A percentile compares a stretch with the other conserved stretches of the same genome.
phyloP scores from a whole-genome alignment of 2,329 filamentous ascomycete species.

The Trichoderma sp. region DNA sequence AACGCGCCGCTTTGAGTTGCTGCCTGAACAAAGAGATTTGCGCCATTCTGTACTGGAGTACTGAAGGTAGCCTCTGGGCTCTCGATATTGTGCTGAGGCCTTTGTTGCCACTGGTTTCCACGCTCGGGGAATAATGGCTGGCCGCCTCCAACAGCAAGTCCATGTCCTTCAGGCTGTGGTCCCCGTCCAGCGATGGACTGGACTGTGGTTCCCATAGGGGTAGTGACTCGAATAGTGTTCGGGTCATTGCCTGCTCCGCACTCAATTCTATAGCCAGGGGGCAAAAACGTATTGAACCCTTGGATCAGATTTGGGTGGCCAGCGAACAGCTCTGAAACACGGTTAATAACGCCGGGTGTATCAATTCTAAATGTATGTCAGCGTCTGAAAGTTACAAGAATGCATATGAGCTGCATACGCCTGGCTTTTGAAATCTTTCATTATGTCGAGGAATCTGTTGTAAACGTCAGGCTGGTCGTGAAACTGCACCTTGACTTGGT shows the following conservation, averaged over 20 bases:
- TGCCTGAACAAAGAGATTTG: conserved; percentile 52
- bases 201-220: conserved; percentile 95
- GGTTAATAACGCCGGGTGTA: conserved; percentile 94
- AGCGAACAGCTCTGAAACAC: conserved; percentile 93
- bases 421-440: conserved; percentile 99
- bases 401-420: conserved; percentile 61
- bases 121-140: conserved; percentile 54
- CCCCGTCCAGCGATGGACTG: conserved; percentile 73
- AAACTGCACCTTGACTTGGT: conserved; percentile 98
- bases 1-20: conserved; percentile 45
- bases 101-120: conserved; percentile 61
- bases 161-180: conserved; percentile 51
- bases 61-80: conserved; percentile 67
- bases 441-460: conserved; percentile 95
- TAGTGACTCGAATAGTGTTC: conserved; percentile 94
- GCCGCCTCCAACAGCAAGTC: conserved; percentile 41
- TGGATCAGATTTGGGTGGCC: conserved; percentile 95
- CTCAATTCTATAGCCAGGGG: conserved; percentile 94
- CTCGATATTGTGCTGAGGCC: conserved; percentile 61
- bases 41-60: conserved; percentile 57
- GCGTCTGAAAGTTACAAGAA: conserved; percentile 56
- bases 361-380: conserved; percentile 69
- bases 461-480: conserved; percentile 97
- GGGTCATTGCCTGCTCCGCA: conserved; percentile 93
- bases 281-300: conserved; percentile 97